A percentile compares a stretch with the other conserved stretches of the same genome.
Evolutionary conservation across 148 eudicot genomes (phyloP).

Genomic region (Nepenthes mirabilis): DNA sequence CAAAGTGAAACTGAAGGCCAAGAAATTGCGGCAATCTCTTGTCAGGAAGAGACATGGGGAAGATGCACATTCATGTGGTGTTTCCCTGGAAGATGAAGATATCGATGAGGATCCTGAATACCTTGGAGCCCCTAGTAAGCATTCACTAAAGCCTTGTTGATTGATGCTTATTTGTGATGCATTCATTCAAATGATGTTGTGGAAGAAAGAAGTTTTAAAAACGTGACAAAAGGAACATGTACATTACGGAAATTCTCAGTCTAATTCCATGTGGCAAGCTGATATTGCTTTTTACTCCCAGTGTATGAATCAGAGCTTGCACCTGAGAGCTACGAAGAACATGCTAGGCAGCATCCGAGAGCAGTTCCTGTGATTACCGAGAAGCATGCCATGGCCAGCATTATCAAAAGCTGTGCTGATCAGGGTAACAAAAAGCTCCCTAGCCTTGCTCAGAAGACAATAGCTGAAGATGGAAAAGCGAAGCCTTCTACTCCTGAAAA

Average conservation of each 20-base stretch:
- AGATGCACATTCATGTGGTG: slow-evolving; percentile 26
- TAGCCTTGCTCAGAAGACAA: slow-evolving; percentile 2
- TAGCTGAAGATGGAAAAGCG: slow-evolving; percentile 6
- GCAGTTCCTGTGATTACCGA: slow-evolving; percentile 21
- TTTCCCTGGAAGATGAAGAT: slow-evolving; percentile 32
- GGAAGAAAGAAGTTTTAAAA: too few species aligned
- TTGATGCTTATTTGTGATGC: not conserved
- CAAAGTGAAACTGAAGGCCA: slow-evolving; percentile 70
- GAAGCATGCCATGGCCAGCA: slow-evolving; percentile 18
- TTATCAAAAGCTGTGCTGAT: slow-evolving; percentile 6
- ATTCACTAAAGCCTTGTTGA: not conserved
- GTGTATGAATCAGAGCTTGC: slow-evolving; percentile 56
- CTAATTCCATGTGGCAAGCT: not conserved
- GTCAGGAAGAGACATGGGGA: slow-evolving; percentile 23
- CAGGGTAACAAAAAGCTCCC: slow-evolving; percentile 9
- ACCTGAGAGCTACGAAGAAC: slow-evolving; percentile 27
- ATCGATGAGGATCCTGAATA: slow-evolving; percentile 24
- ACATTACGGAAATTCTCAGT: not conserved
- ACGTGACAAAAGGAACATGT: too few species aligned
- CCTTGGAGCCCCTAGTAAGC: slow-evolving; percentile 29
- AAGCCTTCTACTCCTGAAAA: slow-evolving; percentile 4
- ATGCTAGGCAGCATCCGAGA: slow-evolving; percentile 30
- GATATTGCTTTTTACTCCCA: slow-evolving; percentile 14
- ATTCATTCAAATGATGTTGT: not conserved
- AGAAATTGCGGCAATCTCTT: slow-evolving; percentile 33